Evolutionary conservation across 176 grass and related monocot genomes (phyloP).

Genomic region (Hordeum marinum): DNA sequence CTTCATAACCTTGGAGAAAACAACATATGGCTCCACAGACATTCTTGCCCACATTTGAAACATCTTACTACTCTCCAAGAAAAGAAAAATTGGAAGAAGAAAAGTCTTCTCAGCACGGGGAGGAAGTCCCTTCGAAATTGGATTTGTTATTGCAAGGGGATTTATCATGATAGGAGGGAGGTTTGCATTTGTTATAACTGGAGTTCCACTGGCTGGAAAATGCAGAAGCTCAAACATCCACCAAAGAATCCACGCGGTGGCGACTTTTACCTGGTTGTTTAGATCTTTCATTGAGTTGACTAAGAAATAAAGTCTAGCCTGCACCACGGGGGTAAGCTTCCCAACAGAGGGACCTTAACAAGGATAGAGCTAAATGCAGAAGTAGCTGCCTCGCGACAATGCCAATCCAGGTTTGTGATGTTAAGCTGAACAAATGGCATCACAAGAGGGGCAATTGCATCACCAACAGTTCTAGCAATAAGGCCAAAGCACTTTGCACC

Average conservation of each 20-base stretch:
- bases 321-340: conserved; percentile 63
- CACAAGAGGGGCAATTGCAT: conserved; percentile 67
- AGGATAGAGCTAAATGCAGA: conserved; percentile 96
- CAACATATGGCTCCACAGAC: conserved; percentile 85
- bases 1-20: conserved; percentile 66
- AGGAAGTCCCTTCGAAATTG: too few species aligned
- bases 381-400: conserved; percentile 59
- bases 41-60: conserved; percentile 77
- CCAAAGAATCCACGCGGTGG: too few species aligned
- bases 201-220: too few species aligned
- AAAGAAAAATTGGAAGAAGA: too few species aligned
- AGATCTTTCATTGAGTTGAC: too few species aligned
- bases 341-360: conserved; percentile 81
- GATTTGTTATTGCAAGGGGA: too few species aligned
- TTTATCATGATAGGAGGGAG: conserved; percentile 58
- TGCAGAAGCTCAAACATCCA: too few species aligned
- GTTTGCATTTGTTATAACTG: conserved; percentile 48
- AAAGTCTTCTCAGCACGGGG: too few species aligned
- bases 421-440: conserved; percentile 85
- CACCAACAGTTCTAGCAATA: conserved; percentile 64
- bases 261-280: too few species aligned
- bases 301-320: too few species aligned
- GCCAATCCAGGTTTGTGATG: conserved; percentile 71
- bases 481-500: conserved; percentile 71
- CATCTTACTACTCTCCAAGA: conserved; percentile 71